Evolutionary conservation across 805 yeast genomes (phyloP).

Genomic region (Metschnikowia cubensis): DNA sequence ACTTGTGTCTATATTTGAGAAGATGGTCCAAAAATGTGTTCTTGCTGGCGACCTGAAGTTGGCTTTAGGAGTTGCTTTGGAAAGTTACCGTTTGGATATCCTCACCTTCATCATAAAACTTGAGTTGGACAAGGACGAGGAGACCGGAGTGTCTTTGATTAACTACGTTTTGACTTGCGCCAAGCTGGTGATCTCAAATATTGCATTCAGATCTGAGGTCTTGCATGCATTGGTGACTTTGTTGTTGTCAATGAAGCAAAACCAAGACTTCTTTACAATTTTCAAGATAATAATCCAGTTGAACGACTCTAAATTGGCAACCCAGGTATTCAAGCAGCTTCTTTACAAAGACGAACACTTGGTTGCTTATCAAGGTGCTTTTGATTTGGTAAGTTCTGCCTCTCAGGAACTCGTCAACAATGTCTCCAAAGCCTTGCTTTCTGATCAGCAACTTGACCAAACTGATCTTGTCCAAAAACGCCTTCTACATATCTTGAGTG

Average conservation of each 20-base stretch:
- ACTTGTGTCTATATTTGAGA: slow-evolving; percentile 70
- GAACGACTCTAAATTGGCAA: slow-evolving; percentile 71
- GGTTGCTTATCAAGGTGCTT: slow-evolving; percentile 88
- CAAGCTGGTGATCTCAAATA: slow-evolving; percentile 44
- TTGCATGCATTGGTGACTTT: slow-evolving; percentile 54
- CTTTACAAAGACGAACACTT: slow-evolving; percentile 47
- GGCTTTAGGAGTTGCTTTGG: slow-evolving; percentile 88
- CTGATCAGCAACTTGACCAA: slow-evolving; percentile 26
- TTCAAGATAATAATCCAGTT: slow-evolving; percentile 86
- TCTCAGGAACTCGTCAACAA: slow-evolving; percentile 79
- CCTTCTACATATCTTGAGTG: slow-evolving; percentile 71
- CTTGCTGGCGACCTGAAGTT: slow-evolving; percentile 65
- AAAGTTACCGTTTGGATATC: slow-evolving; percentile 80
- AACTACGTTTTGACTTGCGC: slow-evolving; percentile 75
- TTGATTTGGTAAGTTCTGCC: slow-evolving; percentile 88
- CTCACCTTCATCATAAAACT: slow-evolving; percentile 54
- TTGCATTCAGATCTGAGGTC: slow-evolving; percentile 16
- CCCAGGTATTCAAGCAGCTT: slow-evolving; percentile 60
- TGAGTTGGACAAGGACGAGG: slow-evolving; percentile 43
- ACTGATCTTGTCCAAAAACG: slow-evolving; percentile 31
- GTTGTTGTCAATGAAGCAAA: slow-evolving; percentile 46
- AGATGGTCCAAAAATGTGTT: slow-evolving; percentile 80
- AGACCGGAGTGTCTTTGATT: slow-evolving; percentile 50
- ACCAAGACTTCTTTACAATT: slow-evolving; percentile 78
- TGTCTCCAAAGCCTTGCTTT: slow-evolving; percentile 40